Evolutionary conservation across 208 protist species (phyloP).

Genomic region (Leishmania lainsoni): DNA sequence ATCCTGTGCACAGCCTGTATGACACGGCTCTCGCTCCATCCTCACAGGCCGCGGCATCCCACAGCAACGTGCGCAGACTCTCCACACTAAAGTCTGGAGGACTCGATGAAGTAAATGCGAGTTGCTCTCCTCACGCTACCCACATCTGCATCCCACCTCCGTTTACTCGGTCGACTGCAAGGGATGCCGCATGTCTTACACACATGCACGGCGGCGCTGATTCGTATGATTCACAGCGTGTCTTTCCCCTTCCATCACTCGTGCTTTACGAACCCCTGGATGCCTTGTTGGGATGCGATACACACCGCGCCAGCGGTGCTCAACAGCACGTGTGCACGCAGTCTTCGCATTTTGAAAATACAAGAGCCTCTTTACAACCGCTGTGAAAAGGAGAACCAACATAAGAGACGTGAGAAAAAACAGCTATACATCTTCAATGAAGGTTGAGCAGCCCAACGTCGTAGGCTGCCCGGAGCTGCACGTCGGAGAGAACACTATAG

Average conservation of each 20-base stretch:
- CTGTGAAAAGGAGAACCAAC: neutral
- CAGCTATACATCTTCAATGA: constrained; percentile 5
- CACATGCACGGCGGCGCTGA: neutral
- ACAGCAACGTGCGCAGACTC: neutral
- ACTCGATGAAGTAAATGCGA: neutral
- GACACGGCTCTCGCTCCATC: neutral
- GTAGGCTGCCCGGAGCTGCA: constrained; percentile 92
- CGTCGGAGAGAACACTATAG: constrained; percentile 94
- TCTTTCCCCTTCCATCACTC: neutral
- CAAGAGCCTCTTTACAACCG: neutral
- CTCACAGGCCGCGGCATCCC: neutral
- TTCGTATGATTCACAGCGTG: neutral
- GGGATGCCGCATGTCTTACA: neutral
- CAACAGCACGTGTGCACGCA: neutral
- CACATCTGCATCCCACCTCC: neutral
- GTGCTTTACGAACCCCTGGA: neutral
- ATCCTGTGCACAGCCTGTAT: neutral
- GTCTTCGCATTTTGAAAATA: neutral
- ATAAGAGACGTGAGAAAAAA: neutral
- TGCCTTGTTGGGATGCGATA: neutral
- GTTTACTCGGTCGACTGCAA: neutral
- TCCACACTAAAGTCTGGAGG: neutral
- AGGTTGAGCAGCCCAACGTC: constrained; percentile 65
- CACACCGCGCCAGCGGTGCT: neutral
- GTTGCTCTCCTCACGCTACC: neutral